phyloP scores from a whole-genome alignment of 805 yeast species.

The Komagataella pseudopastoris region DNA sequence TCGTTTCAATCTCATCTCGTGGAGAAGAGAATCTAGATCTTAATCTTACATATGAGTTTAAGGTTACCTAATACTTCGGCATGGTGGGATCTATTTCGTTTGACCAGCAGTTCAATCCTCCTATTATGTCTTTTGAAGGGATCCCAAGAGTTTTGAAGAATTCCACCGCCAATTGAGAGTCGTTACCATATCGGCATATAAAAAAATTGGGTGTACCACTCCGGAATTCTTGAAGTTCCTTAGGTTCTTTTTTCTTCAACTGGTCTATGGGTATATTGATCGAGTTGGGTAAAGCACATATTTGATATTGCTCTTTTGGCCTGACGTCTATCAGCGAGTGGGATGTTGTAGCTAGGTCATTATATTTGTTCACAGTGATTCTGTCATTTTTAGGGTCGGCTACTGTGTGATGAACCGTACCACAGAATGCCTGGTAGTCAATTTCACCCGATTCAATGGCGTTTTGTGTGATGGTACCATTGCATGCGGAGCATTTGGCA shows the following conservation, averaged over 20 bases:
- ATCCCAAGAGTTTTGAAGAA: slow-evolving; percentile 38
- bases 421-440: slow-evolving; percentile 70
- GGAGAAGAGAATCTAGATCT: background rate
- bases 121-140: slow-evolving; percentile 45
- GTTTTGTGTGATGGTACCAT: slow-evolving; percentile 33
- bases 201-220: slow-evolving; percentile 27
- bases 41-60: background rate
- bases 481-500: slow-evolving; percentile 46
- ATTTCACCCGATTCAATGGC: slow-evolving; percentile 31
- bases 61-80: slow-evolving; percentile 40
- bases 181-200: slow-evolving; percentile 83
- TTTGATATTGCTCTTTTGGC: slow-evolving; percentile 60
- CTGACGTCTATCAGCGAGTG: slow-evolving; percentile 50
- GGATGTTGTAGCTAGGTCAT: slow-evolving; percentile 18
- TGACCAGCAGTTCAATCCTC: slow-evolving; percentile 70
- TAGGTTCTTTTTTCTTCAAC: slow-evolving; percentile 19
- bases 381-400: slow-evolving; percentile 28
- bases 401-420: slow-evolving; percentile 33
- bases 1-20: background rate
- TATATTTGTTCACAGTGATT: slow-evolving; percentile 26
- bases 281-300: slow-evolving; percentile 47
- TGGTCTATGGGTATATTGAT: slow-evolving; percentile 50
- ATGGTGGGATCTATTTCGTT: slow-evolving; percentile 40
- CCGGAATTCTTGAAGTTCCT: slow-evolving; percentile 9
- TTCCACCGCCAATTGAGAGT: slow-evolving; percentile 67